Conservation (phyloP, 805 yeast genomes). For the Yamadazyma kitorensis region DNA sequence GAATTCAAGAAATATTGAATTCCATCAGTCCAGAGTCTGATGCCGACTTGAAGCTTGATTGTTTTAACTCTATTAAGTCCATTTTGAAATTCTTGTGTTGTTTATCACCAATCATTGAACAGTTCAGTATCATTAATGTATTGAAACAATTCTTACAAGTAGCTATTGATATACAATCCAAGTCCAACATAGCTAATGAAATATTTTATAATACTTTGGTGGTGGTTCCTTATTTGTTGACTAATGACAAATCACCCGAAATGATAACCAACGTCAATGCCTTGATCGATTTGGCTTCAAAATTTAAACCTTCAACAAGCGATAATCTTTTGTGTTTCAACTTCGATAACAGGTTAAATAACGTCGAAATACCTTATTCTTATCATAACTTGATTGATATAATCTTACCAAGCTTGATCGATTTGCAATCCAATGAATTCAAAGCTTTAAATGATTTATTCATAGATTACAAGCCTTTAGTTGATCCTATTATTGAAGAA, state of each 20-base stretch:
- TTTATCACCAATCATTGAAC: constrained; percentile 60
- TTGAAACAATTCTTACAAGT: constrained; percentile 52
- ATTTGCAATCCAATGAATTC: constrained; percentile 40
- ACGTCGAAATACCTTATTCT: constrained; percentile 46
- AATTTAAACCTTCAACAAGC: constrained; percentile 27
- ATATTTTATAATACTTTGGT: constrained; percentile 59
- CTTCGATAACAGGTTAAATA: constrained; percentile 32
- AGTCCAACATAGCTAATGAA: constrained; percentile 52
- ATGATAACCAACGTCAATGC: constrained; percentile 38
- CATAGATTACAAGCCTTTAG: constrained; percentile 28
- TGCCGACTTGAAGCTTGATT: constrained; percentile 55
- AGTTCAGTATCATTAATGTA: constrained; percentile 36
- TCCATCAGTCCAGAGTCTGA: constrained; percentile 16
- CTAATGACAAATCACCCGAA: constrained; percentile 35
- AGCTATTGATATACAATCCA: constrained; percentile 46
- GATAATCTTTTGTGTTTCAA: constrained; percentile 20
- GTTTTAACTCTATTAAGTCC: constrained; percentile 73
- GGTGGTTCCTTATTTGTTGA: constrained; percentile 62
- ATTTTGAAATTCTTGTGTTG: constrained; percentile 67
- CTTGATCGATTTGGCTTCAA: constrained; percentile 45
- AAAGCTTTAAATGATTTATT: constrained; percentile 32
- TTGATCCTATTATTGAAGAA: constrained; percentile 31
- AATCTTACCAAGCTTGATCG: constrained; percentile 47
- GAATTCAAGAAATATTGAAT: constrained; percentile 56
- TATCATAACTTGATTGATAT: constrained; percentile 48